Base-by-base conservation (phyloP, 2,329 filamentous ascomycete genomes). In the Bipolaris sorokiniana region DNA sequence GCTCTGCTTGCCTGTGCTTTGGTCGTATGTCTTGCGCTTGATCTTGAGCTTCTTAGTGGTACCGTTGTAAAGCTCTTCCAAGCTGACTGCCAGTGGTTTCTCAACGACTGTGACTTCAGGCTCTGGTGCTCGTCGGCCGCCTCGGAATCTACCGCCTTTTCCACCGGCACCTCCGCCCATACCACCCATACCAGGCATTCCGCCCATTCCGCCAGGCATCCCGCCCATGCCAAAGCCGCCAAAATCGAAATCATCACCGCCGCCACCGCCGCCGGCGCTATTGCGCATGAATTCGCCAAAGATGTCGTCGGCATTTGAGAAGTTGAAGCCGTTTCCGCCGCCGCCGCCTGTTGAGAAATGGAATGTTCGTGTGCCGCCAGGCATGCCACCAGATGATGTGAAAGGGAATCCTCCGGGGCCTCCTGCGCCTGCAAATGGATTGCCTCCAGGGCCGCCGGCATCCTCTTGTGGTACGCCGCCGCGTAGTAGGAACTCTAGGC, bases 11-110 rank as follows among this genome's bases (percentile, higher is more conserved):
- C 92, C 92, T 0, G 84, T 88, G 18, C 88, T 79, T 37, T 81
- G 83, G 76, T 99, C 95, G 75, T 91, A 98, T 16, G 90, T 92
- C 86, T 98, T 98, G 71, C 94, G 87, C 71, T 97, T 97, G 64
- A 98, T 96, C 81, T 95, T 96, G 84, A 99, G 92, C 84, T 96
- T 97, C 86, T 99, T 99, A 47, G 90, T 92, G 34, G 88, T 87
- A 38, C 95, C 95, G 23, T 84, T 88, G 80, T 87, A 98, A 60
- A 98, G 79, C 71, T 99, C 95, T 77, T 99, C 95, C 33, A 99
- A 80, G 2, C 90, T 87, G 20, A 99, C 81, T 2, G 88, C 86
- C 61, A 99, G 77, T 44, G 90, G 87, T 70, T 91, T 89, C 79
- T 98, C 94, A 10, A 98, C 89, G 0, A 96, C 93, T 0, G 92